These are phyloP conservation scores for Diaporthe longicolla DNA, from an alignment of 2,329 filamentous ascomycete genomes.

Conservation along the genomic window DNA sequence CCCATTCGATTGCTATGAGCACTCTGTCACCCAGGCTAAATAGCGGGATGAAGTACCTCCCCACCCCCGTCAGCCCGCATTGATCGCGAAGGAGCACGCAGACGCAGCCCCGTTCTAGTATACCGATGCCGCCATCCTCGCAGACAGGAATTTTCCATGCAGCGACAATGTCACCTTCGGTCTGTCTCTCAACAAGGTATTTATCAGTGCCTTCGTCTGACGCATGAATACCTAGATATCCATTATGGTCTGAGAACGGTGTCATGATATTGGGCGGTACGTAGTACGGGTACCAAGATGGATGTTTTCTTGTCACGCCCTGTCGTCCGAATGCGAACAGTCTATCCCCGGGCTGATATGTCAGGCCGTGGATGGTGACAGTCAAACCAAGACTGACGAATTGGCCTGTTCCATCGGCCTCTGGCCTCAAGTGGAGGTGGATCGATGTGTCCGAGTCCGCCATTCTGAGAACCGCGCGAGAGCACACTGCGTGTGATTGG, in stretches of 20 bases:
- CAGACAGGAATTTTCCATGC: neutral
- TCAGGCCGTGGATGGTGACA: neutral
- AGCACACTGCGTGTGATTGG: neutral
- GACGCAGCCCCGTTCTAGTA: neutral
- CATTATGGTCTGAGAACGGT: neutral
- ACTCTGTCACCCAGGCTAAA: neutral
- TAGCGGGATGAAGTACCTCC: constrained; percentile 32
- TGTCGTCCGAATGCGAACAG: constrained; percentile 9
- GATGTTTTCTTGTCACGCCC: neutral
- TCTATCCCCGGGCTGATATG: neutral
- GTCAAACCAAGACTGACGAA: neutral
- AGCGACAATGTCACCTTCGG: neutral
- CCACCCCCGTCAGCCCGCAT: constrained; percentile 8
- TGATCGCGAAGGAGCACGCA: constrained; percentile 24
- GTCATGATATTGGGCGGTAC: neutral
- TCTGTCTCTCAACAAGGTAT: neutral
- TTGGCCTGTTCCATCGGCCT: neutral
- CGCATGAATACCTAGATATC: neutral
- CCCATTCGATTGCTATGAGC: constrained; percentile 43
- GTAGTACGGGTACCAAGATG: constrained; percentile 10
- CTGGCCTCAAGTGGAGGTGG: constrained; percentile 17
- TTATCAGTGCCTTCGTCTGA: neutral
- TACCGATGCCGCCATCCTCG: neutral
- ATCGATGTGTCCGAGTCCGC: neutral
- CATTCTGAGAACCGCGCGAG: constrained; percentile 3